These are phyloP conservation scores for Lichtheimia ramosa DNA, from an alignment of 371 early-diverging fungal genomes.

Conservation along the genomic window DNA sequence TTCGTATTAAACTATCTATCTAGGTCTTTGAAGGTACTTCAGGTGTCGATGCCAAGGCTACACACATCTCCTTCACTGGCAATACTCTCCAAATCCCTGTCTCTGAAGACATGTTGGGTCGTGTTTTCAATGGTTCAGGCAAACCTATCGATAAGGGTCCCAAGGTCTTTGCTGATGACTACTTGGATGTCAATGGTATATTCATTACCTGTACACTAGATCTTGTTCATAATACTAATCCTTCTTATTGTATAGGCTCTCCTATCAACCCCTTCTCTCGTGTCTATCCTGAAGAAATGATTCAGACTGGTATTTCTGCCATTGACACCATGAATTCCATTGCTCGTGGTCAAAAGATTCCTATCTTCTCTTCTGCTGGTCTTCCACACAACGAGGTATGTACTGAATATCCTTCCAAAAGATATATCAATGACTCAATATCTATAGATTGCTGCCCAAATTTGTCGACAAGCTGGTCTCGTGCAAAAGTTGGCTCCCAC, in stretches of 20 bases:
- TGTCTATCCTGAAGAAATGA: slow-evolving; percentile 99
- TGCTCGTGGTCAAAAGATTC: slow-evolving; percentile 99
- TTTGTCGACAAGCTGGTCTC: slow-evolving; percentile 99
- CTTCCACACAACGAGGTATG: slow-evolving; percentile 99
- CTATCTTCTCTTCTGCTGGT: slow-evolving; percentile 99
- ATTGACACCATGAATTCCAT: slow-evolving; percentile 99
- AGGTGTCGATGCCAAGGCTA: slow-evolving; percentile 98
- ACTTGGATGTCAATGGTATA: slow-evolving; percentile 95
- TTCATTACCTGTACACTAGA: neutral
- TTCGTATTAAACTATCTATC: neutral
- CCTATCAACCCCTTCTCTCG: slow-evolving; percentile 99
- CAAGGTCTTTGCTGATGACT: slow-evolving; percentile 99
- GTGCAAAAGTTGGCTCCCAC: slow-evolving; percentile 84
- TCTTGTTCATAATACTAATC: too few relatives aligned
- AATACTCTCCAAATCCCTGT: slow-evolving; percentile 98
- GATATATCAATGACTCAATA: neutral
- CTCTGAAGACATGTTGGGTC: slow-evolving; percentile 99
- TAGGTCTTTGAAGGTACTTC: slow-evolving; percentile 99
- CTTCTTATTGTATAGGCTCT: slow-evolving; percentile 55
- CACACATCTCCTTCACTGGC: slow-evolving; percentile 98
- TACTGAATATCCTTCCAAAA: slow-evolving; percentile 3
- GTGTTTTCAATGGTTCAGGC: slow-evolving; percentile 99
- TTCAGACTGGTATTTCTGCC: slow-evolving; percentile 99
- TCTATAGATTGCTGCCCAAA: slow-evolving; percentile 97
- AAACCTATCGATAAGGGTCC: slow-evolving; percentile 99